phyloP scores from a whole-genome alignment of 371 early-diverging fungal species.

The Nosema granulosis region DNA sequence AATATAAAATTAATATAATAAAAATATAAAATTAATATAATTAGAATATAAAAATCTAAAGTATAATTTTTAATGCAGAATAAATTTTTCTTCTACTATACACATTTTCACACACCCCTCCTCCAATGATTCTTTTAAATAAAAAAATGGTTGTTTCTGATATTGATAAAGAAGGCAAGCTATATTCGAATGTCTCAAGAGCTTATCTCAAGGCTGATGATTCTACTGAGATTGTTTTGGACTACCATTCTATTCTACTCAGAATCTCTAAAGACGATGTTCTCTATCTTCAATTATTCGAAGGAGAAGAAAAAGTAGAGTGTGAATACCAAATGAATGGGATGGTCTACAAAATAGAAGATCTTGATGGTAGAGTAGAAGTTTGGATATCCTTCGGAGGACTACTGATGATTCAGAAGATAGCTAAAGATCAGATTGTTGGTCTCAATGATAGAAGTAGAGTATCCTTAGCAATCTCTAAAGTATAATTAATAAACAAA shows the following conservation, averaged over 20 bases:
- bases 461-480: slow-evolving; percentile 17
- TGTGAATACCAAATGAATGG: slow-evolving; percentile 40
- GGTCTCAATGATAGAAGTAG: slow-evolving; percentile 22
- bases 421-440: slow-evolving; percentile 3
- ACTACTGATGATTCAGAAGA: slow-evolving; percentile 19
- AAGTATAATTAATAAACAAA: no score
- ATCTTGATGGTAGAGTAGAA: neutral
- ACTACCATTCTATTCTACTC: slow-evolving; percentile 27
- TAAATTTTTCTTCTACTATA: no score
- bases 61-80: no score
- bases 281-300: slow-evolving; percentile 14
- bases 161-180: slow-evolving; percentile 40
- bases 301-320: slow-evolving; percentile 19
- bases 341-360: slow-evolving; percentile 29
- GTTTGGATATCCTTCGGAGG: slow-evolving; percentile 27
- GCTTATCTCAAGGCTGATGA: slow-evolving; percentile 9
- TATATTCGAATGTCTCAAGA: slow-evolving; percentile 41
- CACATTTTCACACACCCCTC: no score
- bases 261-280: slow-evolving; percentile 23
- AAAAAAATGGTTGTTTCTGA: slow-evolving; percentile 21
- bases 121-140: slow-evolving; percentile 31
- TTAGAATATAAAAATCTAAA: no score
- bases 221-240: slow-evolving; percentile 10
- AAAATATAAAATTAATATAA: no score
- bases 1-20: no score